Percentiles rank a stretch among this genome's conserved stretches.
Evolutionary conservation across 2,329 filamentous ascomycete genomes (phyloP).

Genomic region (Colletotrichum siamense): DNA sequence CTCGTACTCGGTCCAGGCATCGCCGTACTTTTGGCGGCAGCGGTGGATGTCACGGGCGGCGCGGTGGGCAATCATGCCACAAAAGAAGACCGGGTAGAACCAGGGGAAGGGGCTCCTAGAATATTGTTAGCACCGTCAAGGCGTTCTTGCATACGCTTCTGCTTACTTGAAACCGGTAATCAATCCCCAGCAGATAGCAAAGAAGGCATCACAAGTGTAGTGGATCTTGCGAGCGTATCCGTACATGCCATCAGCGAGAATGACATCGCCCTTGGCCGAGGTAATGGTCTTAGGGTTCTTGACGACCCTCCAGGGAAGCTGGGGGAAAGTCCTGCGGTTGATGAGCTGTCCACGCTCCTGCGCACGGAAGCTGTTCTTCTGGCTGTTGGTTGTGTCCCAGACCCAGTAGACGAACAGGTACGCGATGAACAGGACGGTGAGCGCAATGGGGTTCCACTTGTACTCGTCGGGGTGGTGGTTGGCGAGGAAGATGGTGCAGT

Average conservation of each 20-base stretch:
- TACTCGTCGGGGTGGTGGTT: slow-evolving; percentile 82
- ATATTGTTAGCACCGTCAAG: neutral
- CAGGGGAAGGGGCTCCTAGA: slow-evolving; percentile 78
- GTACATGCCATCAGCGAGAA: slow-evolving; percentile 87
- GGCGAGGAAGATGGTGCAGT: slow-evolving; percentile 89
- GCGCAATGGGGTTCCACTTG: slow-evolving; percentile 73
- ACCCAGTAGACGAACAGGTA: slow-evolving; percentile 89
- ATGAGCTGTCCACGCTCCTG: slow-evolving; percentile 75
- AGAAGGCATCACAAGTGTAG: slow-evolving; percentile 82
- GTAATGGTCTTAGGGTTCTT: slow-evolving; percentile 81
- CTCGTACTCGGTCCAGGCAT: slow-evolving; percentile 83
- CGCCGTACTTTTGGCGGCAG: slow-evolving; percentile 80
- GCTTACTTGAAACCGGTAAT: slow-evolving; percentile 72
- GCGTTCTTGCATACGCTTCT: neutral
- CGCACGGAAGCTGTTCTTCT: slow-evolving; percentile 91
- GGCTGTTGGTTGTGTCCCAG: slow-evolving; percentile 91
- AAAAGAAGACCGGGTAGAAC: slow-evolving; percentile 88
- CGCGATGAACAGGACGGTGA: slow-evolving; percentile 68
- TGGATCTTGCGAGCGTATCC: slow-evolving; percentile 53
- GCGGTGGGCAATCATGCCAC: slow-evolving; percentile 80
- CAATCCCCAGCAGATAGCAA: slow-evolving; percentile 79
- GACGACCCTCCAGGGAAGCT: slow-evolving; percentile 86
- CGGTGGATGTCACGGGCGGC: slow-evolving; percentile 76
- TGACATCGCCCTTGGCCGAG: slow-evolving; percentile 74
- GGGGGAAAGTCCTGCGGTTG: slow-evolving; percentile 82